Conservation (phyloP, 2,329 filamentous ascomycete species). For the Aurifilum marmelostoma region DNA sequence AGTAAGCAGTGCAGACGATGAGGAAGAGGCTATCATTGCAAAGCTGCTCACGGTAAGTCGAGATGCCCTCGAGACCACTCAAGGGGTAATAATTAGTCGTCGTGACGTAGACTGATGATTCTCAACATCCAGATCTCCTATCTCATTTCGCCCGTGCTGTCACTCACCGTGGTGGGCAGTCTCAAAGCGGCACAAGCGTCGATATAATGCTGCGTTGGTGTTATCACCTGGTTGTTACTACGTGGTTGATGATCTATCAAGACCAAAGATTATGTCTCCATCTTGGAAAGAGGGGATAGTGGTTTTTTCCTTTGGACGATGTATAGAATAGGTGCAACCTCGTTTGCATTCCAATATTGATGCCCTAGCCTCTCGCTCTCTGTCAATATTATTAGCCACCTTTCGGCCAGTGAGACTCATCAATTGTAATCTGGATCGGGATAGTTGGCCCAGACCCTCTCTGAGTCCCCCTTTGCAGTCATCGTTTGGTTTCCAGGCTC, state of each 20-base stretch:
- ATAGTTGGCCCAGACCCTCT: conserved; percentile 24
- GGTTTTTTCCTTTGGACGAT: too few relatives aligned
- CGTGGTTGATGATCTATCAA: too few relatives aligned
- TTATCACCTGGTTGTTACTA: too few relatives aligned
- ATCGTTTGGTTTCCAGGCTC: conserved; percentile 18
- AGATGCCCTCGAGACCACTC: neutral
- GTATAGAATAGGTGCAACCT: neutral
- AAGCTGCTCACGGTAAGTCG: conserved; percentile 47
- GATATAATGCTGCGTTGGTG: conserved; percentile 10
- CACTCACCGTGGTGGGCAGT: conserved; percentile 23
- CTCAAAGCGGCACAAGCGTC: conserved; percentile 18
- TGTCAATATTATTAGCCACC: neutral
- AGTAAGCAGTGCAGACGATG: conserved; percentile 44
- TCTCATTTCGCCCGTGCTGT: conserved; percentile 24
- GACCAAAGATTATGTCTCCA: too few relatives aligned
- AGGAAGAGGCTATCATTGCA: conserved; percentile 47
- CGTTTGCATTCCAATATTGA: neutral
- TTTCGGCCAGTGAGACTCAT: neutral
- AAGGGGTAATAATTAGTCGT: conserved; percentile 11
- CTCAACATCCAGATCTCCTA: conserved; percentile 17
- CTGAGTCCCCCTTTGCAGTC: conserved; percentile 14
- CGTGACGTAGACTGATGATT: neutral
- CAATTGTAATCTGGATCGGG: conserved; percentile 25
- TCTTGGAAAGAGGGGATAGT: too few relatives aligned
- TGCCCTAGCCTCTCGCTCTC: neutral